Conservation (phyloP, 257 asterid genomes). For the Penstemon barbatus region DNA sequence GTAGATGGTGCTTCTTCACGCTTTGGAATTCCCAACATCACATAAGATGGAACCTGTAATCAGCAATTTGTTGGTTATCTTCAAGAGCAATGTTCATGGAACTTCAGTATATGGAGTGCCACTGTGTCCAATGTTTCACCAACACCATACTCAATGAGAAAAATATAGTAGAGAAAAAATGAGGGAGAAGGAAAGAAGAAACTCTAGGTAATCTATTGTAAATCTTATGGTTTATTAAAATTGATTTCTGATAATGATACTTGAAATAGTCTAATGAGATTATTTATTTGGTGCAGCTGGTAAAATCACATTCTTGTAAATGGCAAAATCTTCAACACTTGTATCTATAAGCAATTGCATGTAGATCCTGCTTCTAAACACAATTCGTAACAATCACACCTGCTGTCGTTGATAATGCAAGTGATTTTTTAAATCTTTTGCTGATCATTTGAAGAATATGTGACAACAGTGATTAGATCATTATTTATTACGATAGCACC, state of each 20-base stretch:
- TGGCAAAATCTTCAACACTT: too few species aligned
- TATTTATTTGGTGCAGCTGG: too few species aligned
- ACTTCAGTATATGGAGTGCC: constrained; percentile 8
- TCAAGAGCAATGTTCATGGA: constrained; percentile 9
- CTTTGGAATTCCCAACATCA: constrained; percentile 87
- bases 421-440: too few species aligned
- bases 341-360: too few species aligned
- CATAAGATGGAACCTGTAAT: constrained; percentile 79
- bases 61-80: constrained; percentile 17
- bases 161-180: neutral
- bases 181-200: neutral
- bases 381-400: neutral
- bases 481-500: neutral
- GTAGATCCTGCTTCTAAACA: too few species aligned
- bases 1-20: constrained; percentile 76
- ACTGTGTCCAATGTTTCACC: constrained; percentile 7
- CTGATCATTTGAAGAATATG: too few species aligned
- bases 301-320: too few species aligned
- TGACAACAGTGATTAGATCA: neutral
- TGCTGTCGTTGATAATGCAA: neutral
- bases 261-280: neutral
- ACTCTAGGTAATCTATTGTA: neutral
- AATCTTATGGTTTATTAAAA: neutral
- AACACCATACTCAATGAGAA: neutral
- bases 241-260: neutral